Conservation (phyloP, 371 early-diverging fungal genomes). For the Mortierella sp. region DNA sequence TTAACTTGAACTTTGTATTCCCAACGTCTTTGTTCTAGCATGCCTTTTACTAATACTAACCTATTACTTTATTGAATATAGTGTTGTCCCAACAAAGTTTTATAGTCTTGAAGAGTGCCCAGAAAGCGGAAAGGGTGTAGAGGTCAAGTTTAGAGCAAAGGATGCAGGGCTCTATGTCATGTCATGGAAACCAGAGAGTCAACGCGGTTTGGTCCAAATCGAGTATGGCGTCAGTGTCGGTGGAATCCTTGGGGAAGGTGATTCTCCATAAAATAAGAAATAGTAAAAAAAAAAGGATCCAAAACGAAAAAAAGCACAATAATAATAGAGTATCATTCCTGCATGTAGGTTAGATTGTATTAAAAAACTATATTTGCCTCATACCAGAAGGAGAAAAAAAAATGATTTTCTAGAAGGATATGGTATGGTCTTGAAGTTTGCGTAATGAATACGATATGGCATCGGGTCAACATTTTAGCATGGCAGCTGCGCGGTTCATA, state of each 20-base stretch:
- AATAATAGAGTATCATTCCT: not conserved
- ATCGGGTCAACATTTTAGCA: too few species aligned
- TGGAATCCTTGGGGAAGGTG: conserved; percentile 40
- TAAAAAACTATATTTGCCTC: too few species aligned
- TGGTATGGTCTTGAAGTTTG: too few species aligned
- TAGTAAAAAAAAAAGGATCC: not conserved
- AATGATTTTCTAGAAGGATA: too few species aligned
- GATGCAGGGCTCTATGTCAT: conserved; percentile 49
- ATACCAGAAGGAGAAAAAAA: too few species aligned
- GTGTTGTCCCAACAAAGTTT: conserved; percentile 50
- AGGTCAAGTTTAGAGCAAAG: conserved; percentile 51
- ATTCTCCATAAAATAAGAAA: conserved; percentile 21
- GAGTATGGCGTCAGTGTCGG: conserved; percentile 53
- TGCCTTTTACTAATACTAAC: not conserved
- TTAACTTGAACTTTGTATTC: too few species aligned
- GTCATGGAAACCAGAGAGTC: conserved; percentile 50
- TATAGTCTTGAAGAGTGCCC: conserved; percentile 35
- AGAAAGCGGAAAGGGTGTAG: conserved; percentile 29
- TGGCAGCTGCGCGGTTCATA: too few species aligned
- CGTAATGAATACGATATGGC: too few species aligned
- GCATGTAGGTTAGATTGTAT: too few species aligned
- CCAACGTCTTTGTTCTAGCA: too few species aligned
- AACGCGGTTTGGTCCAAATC: conserved; percentile 49
- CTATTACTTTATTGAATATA: conserved; percentile 4
- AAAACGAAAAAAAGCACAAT: not conserved